phyloP scores from a whole-genome alignment of 192 early-diverging fungal genomes.

The Backusella australiensis region DNA sequence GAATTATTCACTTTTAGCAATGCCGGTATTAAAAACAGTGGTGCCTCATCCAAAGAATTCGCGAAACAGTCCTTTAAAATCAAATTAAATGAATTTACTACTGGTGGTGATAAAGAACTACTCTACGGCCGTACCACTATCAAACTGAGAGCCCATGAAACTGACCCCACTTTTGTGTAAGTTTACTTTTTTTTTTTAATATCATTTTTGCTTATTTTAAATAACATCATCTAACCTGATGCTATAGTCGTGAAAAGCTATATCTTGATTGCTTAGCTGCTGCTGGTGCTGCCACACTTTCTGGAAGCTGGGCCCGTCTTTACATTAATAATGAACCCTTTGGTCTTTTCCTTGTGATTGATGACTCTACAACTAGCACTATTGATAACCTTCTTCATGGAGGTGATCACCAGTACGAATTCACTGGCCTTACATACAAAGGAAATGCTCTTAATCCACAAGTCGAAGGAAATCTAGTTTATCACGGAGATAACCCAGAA shows the following conservation, averaged over 20 bases:
- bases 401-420: conserved; percentile 5
- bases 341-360: conserved; percentile 45
- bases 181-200: background rate
- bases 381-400: conserved; percentile 11
- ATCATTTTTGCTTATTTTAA: background rate
- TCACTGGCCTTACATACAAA: conserved; percentile 21
- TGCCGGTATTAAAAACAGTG: conserved; percentile 40
- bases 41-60: conserved; percentile 45
- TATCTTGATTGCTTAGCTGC: conserved; percentile 39
- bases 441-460: conserved; percentile 23
- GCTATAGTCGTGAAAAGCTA: conserved; percentile 33
- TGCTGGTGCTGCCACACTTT: conserved; percentile 39
- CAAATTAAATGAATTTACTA: conserved; percentile 36
- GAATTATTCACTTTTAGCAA: conserved; percentile 33
- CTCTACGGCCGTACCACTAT: conserved; percentile 39
- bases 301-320: conserved; percentile 40
- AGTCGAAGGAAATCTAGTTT: conserved; percentile 22
- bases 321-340: conserved; percentile 43
- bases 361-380: conserved; percentile 26
- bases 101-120: conserved; percentile 28
- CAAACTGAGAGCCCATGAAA: conserved; percentile 45
- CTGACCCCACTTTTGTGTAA: conserved; percentile 43
- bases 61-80: conserved; percentile 37
- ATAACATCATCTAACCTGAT: background rate
- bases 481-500: conserved; percentile 3